Base-by-base conservation (phyloP, 2,329 filamentous ascomycete species). In the Seiridium unicorne region DNA sequence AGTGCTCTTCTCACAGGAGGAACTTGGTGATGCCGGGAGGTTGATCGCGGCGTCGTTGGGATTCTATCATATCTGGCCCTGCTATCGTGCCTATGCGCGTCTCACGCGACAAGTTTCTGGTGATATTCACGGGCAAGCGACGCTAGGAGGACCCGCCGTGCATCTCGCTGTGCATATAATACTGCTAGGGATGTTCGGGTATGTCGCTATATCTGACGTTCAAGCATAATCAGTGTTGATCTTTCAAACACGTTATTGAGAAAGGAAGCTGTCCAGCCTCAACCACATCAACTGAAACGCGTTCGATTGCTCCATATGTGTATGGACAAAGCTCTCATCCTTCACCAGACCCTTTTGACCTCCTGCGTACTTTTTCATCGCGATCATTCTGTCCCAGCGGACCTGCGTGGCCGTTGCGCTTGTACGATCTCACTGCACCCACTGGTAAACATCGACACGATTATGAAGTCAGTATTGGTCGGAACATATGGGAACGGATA, bases 31-130 rank as follows among this genome's bases (percentile, higher is more conserved):
- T 3, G 70, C 72, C 0, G 68, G 68, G 3, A 70, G 73, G 6
- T 62, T 74, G 26, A 63, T 79, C 1, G 75, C 77, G 0, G 63
- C 73, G 1, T 74, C 78, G 1, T 70, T 84, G 61, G 79, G 76
- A 0, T 75, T 76, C 31, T 84, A 82, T 69, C 82, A 84, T 60
- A 46, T 77, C 1, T 84, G 78, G 72, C 82, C 82, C 2, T 76
- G 73, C 36, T 71, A 76, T 53, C 73, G 82, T 40, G 82, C 82
- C 0, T 71, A 68, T 9, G 62, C 67, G 13, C 72, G 76, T 44
- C 69, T 80, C 10, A 61, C 63, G 35, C 47, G 56, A n/a, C 63
- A 63, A 9, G 60, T 63, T 26, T 64, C 61, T 35, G 60, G 59
- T 26, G 59, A 57, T 11, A 57, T 59, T 0, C 60, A 60, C 10